Evolutionary conservation across 1,139 yeast species (phyloP), one percentile per base, ranked within the genome.

Genomic region (Hyphopichia pseudoburtonii): DNA sequence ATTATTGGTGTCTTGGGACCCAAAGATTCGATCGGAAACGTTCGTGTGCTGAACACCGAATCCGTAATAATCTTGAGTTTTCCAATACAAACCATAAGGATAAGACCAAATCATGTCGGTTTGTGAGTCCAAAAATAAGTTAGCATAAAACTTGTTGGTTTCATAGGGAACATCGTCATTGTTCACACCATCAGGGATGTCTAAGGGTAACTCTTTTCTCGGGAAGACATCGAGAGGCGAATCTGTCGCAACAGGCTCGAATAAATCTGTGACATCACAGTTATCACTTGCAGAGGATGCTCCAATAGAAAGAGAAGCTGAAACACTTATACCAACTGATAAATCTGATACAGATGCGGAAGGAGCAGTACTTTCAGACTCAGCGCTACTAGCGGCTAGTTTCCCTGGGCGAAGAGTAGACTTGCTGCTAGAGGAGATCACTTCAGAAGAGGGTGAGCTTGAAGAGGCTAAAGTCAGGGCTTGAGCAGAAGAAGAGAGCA

Each of bases 141-240:
- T 85, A 5, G 84, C 82, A 54, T 82, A 85, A 55, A 84, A 86
- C 55, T 84, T 83, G 62, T 85, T 85, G 12, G 94, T 85, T 39
- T 77, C 76, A 28, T 80, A 67, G 7, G 88, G 81, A 32, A 43
- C 40, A 8, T 60, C 70, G 39, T 63, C 56, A 45, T 66, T 67
- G 41, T 63, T 62, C 30, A 76, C 80, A 30, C 79, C 57, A 3
- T 48, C 16, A 76, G 89, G 61, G 66, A 60, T 30, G 58, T 61
- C 35, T 71, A 84, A 39, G 61, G 86, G 78, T 39, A 78, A 64
- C 16, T 57, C 65, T 34, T 68, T 61, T 42, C 74, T 62, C 7
- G 70, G 46, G 61, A 83, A 81, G 29, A 76, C 64, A 1, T 66
- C 46, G 11, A 70, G 66, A 19, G 87, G 86, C 5, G 64, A 66